Percentiles rank a stretch among this genome's conserved stretches.
Evolutionary conservation across 1,139 yeast species (phyloP).

Genomic region (Hyphopichia pseudoburtonii): DNA sequence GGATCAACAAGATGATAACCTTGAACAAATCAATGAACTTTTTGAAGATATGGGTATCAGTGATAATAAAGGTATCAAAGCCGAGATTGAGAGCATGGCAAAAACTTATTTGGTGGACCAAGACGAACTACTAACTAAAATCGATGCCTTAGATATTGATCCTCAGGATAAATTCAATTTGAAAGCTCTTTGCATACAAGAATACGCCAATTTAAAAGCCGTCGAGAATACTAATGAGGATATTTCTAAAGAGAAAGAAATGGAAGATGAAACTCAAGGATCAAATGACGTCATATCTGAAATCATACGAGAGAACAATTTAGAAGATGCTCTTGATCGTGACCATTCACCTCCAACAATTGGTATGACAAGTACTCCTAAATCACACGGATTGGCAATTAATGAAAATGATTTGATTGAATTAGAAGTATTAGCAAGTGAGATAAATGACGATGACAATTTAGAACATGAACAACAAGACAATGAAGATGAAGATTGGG

Average conservation of each 20-base stretch:
- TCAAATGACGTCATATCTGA: slow-evolving; percentile 11
- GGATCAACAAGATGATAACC: slow-evolving; percentile 12
- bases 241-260: slow-evolving; percentile 2
- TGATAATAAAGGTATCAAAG: slow-evolving; percentile 7
- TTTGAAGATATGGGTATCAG: slow-evolving; percentile 51
- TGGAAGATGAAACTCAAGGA: slow-evolving; percentile 1
- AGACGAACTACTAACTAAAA: slow-evolving; percentile 23
- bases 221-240: neutral
- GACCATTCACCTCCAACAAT: neutral
- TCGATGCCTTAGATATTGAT: slow-evolving; percentile 40
- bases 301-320: slow-evolving; percentile 15
- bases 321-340: neutral
- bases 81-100: slow-evolving; percentile 8
- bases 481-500: slow-evolving; percentile 21
- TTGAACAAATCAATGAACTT: slow-evolving; percentile 42
- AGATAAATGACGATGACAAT: slow-evolving; percentile 40
- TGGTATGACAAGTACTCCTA: slow-evolving; percentile 5
- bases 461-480: slow-evolving; percentile 40
- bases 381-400: slow-evolving; percentile 12
- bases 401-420: slow-evolving; percentile 32
- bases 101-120: slow-evolving; percentile 12
- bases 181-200: slow-evolving; percentile 23
- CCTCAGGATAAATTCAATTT: slow-evolving; percentile 54
- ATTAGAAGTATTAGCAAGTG: slow-evolving; percentile 52
- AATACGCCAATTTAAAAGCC: slow-evolving; percentile 7